These are phyloP conservation scores for Rhizopus delemar DNA, from an alignment of 371 early-diverging fungal genomes.

Conservation along the genomic window DNA sequence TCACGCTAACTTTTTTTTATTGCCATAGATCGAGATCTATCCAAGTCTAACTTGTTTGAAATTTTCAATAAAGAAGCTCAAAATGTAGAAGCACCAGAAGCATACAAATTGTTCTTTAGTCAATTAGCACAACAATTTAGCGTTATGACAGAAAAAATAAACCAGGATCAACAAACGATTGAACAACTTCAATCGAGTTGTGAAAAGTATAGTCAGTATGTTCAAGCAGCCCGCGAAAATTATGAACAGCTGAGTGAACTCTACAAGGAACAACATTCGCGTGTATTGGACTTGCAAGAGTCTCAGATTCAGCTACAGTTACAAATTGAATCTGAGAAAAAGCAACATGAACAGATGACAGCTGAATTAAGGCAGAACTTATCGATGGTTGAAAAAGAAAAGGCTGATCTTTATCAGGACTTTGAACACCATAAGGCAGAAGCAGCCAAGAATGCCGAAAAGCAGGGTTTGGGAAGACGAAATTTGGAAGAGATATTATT, in stretches of 20 bases:
- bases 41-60: no score
- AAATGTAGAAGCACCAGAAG: not conserved
- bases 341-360: not conserved
- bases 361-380: not conserved
- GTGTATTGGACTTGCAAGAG: not conserved
- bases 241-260: not conserved
- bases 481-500: conserved; percentile 12
- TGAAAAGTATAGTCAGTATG: not conserved
- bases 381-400: not conserved
- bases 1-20: no score
- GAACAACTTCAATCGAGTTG: not conserved
- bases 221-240: not conserved
- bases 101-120: not conserved
- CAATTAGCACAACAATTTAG: not conserved
- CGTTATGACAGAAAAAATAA: not conserved
- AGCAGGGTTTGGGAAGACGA: conserved; percentile 15
- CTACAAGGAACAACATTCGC: not conserved
- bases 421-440: not conserved
- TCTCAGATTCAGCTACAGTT: not conserved
- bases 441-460: conserved; percentile 4
- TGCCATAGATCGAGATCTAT: no score
- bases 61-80: no score
- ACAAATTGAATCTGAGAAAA: not conserved
- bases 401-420: not conserved
- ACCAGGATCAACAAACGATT: not conserved